Percentiles rank a stretch among this genome's conserved stretches.
Evolutionary conservation across 305 asterid species (phyloP).

Genomic region (Stenogyne calaminthoides): DNA sequence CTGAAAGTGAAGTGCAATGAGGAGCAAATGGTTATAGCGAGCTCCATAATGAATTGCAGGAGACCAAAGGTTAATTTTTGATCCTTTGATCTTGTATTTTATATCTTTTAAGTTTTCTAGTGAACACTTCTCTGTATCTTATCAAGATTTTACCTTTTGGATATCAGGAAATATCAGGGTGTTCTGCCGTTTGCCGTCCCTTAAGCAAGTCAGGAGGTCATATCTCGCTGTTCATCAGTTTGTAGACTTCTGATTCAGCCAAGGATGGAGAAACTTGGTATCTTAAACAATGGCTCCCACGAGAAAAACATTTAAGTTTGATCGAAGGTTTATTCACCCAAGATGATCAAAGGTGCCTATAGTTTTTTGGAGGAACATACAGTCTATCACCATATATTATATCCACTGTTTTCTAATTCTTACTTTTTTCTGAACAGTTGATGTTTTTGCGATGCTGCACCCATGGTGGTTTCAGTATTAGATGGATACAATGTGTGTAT

Average conservation of each 20-base stretch:
- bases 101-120: not conserved
- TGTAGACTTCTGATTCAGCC: conserved; percentile 85
- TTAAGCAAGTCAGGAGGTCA: conserved; percentile 74
- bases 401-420: conserved; percentile 19
- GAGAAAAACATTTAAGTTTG: conserved; percentile 78
- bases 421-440: conserved; percentile 52
- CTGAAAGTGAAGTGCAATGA: conserved; percentile 86
- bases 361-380: conserved; percentile 1
- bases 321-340: conserved; percentile 87
- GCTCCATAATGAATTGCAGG: conserved; percentile 90
- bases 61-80: conserved; percentile 71
- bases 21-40: conserved; percentile 90
- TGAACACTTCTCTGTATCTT: conserved; percentile 1
- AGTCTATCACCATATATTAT: not conserved
- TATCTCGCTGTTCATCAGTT: conserved; percentile 65
- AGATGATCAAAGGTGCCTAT: conserved; percentile 82
- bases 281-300: conserved; percentile 56
- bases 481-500: conserved; percentile 98
- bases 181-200: conserved; percentile 97
- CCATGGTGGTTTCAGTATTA: conserved; percentile 88
- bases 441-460: conserved; percentile 96
- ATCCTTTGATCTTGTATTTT: not conserved
- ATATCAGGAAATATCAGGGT: conserved; percentile 92
- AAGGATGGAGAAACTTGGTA: conserved; percentile 93
- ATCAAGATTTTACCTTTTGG: conserved; percentile 22